phyloP scores from a whole-genome alignment of 139 green algal genomes.

The Chlorella sp. region DNA sequence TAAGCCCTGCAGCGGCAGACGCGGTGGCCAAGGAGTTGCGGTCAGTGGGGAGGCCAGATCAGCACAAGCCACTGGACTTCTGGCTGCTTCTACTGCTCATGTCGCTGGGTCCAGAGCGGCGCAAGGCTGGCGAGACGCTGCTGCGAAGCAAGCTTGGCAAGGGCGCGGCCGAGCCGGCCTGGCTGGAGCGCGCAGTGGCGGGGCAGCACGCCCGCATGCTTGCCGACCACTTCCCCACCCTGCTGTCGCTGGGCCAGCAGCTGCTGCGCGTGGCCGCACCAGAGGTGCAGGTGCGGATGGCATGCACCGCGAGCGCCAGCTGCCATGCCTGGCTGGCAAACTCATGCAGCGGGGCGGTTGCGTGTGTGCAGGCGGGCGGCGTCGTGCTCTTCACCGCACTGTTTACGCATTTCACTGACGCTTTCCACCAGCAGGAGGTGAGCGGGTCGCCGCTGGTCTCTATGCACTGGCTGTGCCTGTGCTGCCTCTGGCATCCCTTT shows the following conservation, averaged over 20 bases:
- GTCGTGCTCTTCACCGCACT: constrained; percentile 25
- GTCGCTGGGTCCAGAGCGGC: constrained; percentile 8
- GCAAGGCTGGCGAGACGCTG: constrained; percentile 22
- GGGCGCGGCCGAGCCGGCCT: constrained; percentile 10
- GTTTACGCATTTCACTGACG: constrained; percentile 24
- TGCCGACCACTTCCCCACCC: constrained; percentile 11
- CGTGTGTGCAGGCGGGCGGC: constrained; percentile 16
- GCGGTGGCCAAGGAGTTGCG: constrained; percentile 28
- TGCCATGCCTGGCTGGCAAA: too few relatives aligned
- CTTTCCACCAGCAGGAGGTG: constrained; percentile 31
- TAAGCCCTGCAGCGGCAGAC: constrained; percentile 24
- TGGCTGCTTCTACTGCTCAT: constrained; percentile 41
- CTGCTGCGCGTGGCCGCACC: not conserved
- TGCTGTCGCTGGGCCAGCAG: constrained; percentile 30
- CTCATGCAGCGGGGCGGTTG: too few relatives aligned
- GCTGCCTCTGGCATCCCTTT: too few relatives aligned
- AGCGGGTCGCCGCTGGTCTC: too few relatives aligned
- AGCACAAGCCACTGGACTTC: constrained; percentile 33
- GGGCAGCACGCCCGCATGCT: constrained; percentile 26
- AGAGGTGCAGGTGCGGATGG: too few relatives aligned
- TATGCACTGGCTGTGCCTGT: too few relatives aligned
- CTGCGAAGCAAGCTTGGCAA: constrained; percentile 41
- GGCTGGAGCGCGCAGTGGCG: constrained; percentile 23
- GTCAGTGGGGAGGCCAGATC: too few relatives aligned
- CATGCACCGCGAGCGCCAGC: too few relatives aligned